Conservation (phyloP, 148 eudicot species). For the Cornus kousa region DNA sequence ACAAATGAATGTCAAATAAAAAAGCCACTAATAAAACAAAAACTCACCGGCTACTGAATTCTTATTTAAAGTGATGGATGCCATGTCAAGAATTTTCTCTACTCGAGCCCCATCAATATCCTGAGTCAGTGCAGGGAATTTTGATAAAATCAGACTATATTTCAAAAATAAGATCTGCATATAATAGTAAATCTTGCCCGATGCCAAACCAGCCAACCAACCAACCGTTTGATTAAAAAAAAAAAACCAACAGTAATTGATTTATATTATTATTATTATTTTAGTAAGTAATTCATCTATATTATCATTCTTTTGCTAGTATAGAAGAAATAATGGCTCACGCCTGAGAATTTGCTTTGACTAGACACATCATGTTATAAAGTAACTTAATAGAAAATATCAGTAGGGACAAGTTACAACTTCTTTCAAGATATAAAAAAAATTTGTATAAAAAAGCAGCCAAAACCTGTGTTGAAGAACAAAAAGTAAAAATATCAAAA, state of each 20-base stretch:
- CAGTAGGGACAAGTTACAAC: too few relatives aligned
- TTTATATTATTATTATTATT: too few relatives aligned
- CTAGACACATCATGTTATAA: background rate
- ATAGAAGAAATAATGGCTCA: background rate
- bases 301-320: background rate
- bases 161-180: background rate
- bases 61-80: constrained; percentile 82
- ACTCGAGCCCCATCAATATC: constrained; percentile 79
- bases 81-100: constrained; percentile 86
- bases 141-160: constrained; percentile 3
- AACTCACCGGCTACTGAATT: constrained; percentile 79
- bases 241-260: background rate
- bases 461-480: background rate
- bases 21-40: background rate
- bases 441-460: too few relatives aligned
- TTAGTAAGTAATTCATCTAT: too few relatives aligned
- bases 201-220: background rate
- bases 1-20: background rate
- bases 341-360: background rate
- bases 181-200: background rate
- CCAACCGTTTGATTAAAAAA: background rate
- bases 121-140: constrained; percentile 22
- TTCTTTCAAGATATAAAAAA: too few relatives aligned
- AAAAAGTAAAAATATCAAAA: too few relatives aligned
- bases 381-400: background rate